These are phyloP conservation scores for Phytophthora megakarya DNA, from an alignment of 352 stramenopile species.

Conservation along the genomic window DNA sequence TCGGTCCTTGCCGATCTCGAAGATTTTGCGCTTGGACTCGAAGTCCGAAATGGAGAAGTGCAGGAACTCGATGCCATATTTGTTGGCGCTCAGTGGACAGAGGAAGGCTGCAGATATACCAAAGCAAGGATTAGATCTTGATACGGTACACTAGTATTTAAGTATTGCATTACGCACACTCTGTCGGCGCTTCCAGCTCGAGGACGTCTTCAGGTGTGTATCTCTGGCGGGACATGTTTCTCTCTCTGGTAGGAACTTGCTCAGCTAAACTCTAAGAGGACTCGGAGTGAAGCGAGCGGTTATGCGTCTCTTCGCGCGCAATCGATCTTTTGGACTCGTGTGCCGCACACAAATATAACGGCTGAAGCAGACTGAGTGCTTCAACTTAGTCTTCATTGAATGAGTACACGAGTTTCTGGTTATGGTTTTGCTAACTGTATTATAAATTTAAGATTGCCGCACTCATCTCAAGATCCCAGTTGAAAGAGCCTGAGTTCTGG, in stretches of 20 bases:
- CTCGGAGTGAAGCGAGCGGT: slow-evolving; percentile 12
- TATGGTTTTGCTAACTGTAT: no score
- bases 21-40: slow-evolving; percentile 94
- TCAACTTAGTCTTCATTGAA: no score
- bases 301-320: slow-evolving; percentile 34
- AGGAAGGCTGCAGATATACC: slow-evolving; percentile 78
- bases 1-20: slow-evolving; percentile 89
- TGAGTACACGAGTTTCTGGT: no score
- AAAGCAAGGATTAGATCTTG: slow-evolving; percentile 1
- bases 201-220: slow-evolving; percentile 87
- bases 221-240: slow-evolving; percentile 65
- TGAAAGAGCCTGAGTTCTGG: neutral
- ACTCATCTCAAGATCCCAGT: neutral
- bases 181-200: slow-evolving; percentile 75
- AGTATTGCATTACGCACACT: slow-evolving; percentile 54
- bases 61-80: slow-evolving; percentile 95
- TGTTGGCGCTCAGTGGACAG: slow-evolving; percentile 93
- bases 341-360: slow-evolving; percentile 25
- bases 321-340: slow-evolving; percentile 34
- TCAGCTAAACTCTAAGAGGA: slow-evolving; percentile 9
- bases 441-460: no score
- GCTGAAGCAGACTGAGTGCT: neutral
- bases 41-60: slow-evolving; percentile 96
- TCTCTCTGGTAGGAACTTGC: slow-evolving; percentile 3
- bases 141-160: no score